phyloP scores from a whole-genome alignment of 306 rosid genomes.

The Inga leiocalycina region DNA sequence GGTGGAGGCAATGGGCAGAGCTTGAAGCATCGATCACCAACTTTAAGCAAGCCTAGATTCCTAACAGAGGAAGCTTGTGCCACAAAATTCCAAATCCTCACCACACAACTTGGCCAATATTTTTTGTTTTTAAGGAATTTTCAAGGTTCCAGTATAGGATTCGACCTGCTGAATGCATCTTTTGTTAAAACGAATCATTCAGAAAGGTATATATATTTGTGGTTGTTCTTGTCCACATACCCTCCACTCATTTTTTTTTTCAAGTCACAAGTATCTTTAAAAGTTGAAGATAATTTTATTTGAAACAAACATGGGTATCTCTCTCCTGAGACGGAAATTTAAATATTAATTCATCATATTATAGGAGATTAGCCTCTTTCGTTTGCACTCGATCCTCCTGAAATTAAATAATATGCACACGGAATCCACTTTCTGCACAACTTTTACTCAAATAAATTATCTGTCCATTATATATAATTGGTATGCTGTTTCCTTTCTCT shows the following conservation, averaged over 20 bases:
- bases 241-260: no score
- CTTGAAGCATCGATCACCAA: constrained; percentile 34
- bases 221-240: no score
- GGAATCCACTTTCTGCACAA: constrained; percentile 42
- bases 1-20: constrained; percentile 21
- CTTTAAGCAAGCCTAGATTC: constrained; percentile 33
- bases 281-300: no score
- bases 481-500: background rate
- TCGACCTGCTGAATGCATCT: constrained; percentile 23
- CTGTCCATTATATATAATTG: constrained; percentile 37
- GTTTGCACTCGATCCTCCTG: no score
- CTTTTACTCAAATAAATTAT: constrained; percentile 28
- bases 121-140: background rate
- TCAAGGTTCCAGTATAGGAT: constrained; percentile 29
- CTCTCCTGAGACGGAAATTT: rapidly evolving
- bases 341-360: no score
- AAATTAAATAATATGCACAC: background rate
- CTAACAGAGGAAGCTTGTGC: constrained; percentile 2
- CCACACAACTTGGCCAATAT: constrained; percentile 38
- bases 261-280: no score
- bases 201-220: no score
- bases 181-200: no score
- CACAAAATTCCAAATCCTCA: constrained; percentile 30
- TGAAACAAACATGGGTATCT: no score
- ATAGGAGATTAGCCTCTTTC: no score